Conservation (phyloP, 2,329 filamentous ascomycete species). For the Harringtonia lauricola region DNA sequence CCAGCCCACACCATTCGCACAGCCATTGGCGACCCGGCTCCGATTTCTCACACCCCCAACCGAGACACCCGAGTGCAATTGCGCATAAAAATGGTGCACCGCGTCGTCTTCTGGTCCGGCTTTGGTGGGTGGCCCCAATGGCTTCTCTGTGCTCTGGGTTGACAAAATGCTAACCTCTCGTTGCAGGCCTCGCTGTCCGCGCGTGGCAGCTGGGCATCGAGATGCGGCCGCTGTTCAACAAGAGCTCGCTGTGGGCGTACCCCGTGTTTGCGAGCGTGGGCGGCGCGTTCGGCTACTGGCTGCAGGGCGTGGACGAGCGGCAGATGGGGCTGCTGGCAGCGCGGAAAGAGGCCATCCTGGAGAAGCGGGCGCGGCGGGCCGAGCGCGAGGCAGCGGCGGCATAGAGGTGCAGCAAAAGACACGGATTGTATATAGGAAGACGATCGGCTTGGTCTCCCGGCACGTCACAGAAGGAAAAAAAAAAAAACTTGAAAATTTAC, state of each 20-base stretch:
- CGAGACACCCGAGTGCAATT: no score
- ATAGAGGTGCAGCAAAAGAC: neutral
- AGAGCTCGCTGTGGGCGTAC: conserved; percentile 78
- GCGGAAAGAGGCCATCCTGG: conserved; percentile 69
- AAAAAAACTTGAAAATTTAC: neutral
- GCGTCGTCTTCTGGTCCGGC: conserved; percentile 74
- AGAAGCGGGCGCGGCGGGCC: conserved; percentile 77
- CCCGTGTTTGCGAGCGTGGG: conserved; percentile 78
- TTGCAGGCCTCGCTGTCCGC: conserved; percentile 73
- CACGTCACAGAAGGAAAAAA: neutral
- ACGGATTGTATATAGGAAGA: conserved; percentile 1
- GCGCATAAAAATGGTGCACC: conserved; percentile 37
- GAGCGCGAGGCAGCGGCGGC: conserved; percentile 21
- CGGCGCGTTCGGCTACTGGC: conserved; percentile 93
- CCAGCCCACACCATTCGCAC: neutral
- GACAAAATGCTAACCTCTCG: neutral
- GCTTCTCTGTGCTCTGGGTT: neutral
- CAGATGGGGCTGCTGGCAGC: conserved; percentile 69
- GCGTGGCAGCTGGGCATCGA: conserved; percentile 97
- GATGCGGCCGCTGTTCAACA: conserved; percentile 90
- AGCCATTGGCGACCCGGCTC: no score
- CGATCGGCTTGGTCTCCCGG: no score
- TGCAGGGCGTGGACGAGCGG: conserved; percentile 77
- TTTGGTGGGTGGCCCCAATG: conserved; percentile 58
- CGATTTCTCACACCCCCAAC: no score